Base-by-base conservation (phyloP, 169 alveolate species). In the Prorocentrum cordatum region DNA sequence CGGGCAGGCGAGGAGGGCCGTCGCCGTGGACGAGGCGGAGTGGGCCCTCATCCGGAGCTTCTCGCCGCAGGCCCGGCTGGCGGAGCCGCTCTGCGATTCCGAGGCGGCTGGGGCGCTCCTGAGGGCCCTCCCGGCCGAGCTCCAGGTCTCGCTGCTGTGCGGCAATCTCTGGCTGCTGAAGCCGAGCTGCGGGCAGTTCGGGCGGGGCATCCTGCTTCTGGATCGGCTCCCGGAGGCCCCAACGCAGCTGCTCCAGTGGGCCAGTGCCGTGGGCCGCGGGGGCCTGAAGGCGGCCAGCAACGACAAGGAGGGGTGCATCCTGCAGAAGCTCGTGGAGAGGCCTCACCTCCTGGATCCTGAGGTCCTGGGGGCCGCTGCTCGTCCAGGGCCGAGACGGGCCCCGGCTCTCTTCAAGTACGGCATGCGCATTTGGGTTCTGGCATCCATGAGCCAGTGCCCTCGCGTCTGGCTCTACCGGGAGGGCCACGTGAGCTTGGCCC, bases 101-200 rank as follows among this genome's bases (percentile, higher is more conserved):
- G 3, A 24, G 22, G 26, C 38, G 29, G 24, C 38, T 36, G 18
- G n/a, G 33, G 36, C 68, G 36, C 33, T 59, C 2, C 36, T 59
- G 2, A 36, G 29, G 14, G 18, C 26, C 24, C 5, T 22, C 3
- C 68, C 68, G 33, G 1, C 18, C 36, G 20, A 59, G 3, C 29
- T 59, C 38, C 77, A 67, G 58, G 26, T 33, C 18, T 20, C 73
- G 9, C 47, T 77, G 62, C 50, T 77, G 12, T 32, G 45, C 12
- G 64, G 58, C 47, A 77, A 77, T 27, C 20, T 58, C 26, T 77
- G 88, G 88, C 64, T 62, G 10, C 38, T 77, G 47, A 77, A 77
- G 68, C 88, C 88, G 71, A 77, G 88, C 62, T 77, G 75, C 24
- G 88, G 88, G 2, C 88, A 77, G 29, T 77, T 77, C 24, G 88